phyloP scores from a whole-genome alignment of 225 moss, liverwort and hornwort species.

The Asterella californica region DNA sequence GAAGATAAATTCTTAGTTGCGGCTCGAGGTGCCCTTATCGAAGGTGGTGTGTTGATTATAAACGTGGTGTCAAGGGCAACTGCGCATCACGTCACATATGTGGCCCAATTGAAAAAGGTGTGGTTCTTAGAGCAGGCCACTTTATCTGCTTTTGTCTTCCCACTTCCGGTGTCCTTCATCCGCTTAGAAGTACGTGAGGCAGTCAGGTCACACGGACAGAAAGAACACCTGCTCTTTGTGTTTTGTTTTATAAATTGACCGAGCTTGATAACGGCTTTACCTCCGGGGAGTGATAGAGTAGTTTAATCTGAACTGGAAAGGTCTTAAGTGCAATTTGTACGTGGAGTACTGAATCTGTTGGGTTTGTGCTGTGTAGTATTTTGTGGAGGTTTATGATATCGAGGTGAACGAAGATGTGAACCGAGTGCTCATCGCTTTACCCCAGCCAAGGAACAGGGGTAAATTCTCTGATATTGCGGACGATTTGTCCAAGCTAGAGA shows the following conservation, averaged over 20 bases:
- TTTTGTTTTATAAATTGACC: neutral
- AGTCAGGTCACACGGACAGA: neutral
- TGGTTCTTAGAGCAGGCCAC: neutral
- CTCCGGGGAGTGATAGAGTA: neutral
- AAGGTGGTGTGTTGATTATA: conserved; percentile 72
- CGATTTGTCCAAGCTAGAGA: conserved; percentile 56
- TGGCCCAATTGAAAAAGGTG: conserved; percentile 66
- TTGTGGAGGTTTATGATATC: conserved; percentile 83
- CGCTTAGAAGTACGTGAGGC: neutral
- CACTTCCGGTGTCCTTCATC: neutral
- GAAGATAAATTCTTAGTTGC: conserved; percentile 68
- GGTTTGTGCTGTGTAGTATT: conserved; percentile 49
- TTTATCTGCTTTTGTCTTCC: neutral
- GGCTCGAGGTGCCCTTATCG: conserved; percentile 57
- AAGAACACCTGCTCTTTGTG: neutral
- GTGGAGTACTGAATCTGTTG: neutral
- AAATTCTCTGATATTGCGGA: conserved; percentile 29
- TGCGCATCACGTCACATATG: conserved; percentile 58
- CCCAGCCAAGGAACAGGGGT: conserved; percentile 39
- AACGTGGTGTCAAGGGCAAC: conserved; percentile 81
- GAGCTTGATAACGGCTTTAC: neutral
- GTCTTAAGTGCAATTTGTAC: neutral
- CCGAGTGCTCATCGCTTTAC: conserved; percentile 74
- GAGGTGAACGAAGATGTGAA: conserved; percentile 81
- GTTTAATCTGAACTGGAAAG: neutral